These are phyloP conservation scores for Tolypocladium sp. DNA, from an alignment of 2,329 filamentous ascomycete species.

Conservation along the genomic window DNA sequence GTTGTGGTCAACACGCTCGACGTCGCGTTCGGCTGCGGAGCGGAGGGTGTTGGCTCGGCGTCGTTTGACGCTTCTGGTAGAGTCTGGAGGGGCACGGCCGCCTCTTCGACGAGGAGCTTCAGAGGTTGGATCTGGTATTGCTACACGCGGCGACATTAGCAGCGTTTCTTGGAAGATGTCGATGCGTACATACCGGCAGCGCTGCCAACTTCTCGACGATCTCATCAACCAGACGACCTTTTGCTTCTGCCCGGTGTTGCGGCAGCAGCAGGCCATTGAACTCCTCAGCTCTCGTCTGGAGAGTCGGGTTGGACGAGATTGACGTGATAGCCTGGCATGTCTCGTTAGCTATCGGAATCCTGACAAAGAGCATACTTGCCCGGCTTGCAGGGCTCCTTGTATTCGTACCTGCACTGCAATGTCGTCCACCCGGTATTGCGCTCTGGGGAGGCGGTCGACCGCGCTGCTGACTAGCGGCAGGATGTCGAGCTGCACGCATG, in stretches of 20 bases:
- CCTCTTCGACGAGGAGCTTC: neutral
- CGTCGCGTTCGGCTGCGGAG: neutral
- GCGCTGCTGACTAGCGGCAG: slow-evolving; percentile 20
- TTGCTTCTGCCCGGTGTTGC: slow-evolving; percentile 10
- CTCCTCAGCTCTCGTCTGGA: slow-evolving; percentile 14
- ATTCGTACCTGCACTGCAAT: slow-evolving; percentile 21
- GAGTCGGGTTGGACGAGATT: slow-evolving; percentile 12
- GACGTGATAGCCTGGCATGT: slow-evolving; percentile 11
- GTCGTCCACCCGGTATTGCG: slow-evolving; percentile 13
- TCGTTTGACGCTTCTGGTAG: neutral
- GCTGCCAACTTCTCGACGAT: slow-evolving; percentile 11
- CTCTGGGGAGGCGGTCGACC: slow-evolving; percentile 12
- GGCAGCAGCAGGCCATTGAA: slow-evolving; percentile 8
- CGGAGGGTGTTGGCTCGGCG: neutral
- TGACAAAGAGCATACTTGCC: neutral
- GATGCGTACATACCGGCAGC: slow-evolving; percentile 9
- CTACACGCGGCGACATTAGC: neutral
- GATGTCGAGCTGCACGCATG: slow-evolving; percentile 19
- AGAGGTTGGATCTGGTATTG: neutral
- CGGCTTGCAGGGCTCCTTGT: neutral
- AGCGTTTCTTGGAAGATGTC: neutral
- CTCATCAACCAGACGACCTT: slow-evolving; percentile 5
- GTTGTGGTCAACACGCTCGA: neutral
- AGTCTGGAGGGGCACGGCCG: too few relatives aligned
- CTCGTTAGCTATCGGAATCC: neutral